Conservation (phyloP, 164 flowering plant species). For the Stephania japonica region DNA sequence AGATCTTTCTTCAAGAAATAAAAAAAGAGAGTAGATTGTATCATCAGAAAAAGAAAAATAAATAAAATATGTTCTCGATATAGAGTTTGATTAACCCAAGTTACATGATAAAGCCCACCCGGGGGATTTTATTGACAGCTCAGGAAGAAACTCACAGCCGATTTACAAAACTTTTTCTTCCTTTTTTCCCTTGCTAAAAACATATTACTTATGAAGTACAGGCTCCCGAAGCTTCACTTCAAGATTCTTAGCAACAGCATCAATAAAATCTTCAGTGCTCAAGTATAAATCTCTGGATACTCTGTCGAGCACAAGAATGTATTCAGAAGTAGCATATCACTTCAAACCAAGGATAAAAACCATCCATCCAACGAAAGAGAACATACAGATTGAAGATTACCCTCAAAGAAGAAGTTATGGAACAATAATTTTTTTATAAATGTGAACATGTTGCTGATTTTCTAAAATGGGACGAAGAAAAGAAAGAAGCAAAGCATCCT, state of each 20-base stretch:
- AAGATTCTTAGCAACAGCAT: slow-evolving; percentile 68
- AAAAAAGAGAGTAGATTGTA: no score
- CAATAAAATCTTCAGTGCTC: slow-evolving; percentile 90
- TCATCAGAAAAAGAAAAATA: no score
- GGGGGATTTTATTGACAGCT: background rate
- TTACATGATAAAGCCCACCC: background rate
- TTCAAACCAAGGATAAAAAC: background rate
- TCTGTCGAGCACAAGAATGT: slow-evolving; percentile 34
- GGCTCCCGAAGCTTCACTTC: slow-evolving; percentile 36
- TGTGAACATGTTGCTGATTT: background rate
- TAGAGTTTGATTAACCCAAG: background rate
- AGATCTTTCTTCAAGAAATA: background rate
- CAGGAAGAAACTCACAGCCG: background rate
- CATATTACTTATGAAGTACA: slow-evolving; percentile 10
- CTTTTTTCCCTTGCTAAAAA: background rate
- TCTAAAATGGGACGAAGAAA: background rate
- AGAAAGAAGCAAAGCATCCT: background rate
- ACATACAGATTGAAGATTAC: background rate
- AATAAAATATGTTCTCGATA: background rate
- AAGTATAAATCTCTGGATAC: slow-evolving; percentile 65
- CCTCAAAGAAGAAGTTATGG: background rate
- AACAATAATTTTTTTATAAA: background rate
- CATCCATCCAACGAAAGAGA: background rate
- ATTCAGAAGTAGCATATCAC: background rate
- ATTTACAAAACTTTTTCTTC: slow-evolving; percentile 14